These are phyloP conservation scores for Caloboletus inedulis DNA, from an alignment of 1,284 basidiomycete genomes.

Conservation along the genomic window DNA sequence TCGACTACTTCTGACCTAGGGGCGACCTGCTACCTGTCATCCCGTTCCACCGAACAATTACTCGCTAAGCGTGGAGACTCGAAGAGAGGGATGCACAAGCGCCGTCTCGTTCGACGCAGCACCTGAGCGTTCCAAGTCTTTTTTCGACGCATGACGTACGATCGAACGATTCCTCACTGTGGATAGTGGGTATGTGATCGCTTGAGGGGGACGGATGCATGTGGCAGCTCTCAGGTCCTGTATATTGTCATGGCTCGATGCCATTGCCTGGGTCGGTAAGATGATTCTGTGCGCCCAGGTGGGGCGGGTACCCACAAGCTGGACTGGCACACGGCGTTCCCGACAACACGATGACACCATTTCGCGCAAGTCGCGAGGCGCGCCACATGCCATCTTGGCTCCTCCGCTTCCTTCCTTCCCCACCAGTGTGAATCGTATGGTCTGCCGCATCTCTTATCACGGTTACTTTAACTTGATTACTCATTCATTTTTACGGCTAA, in stretches of 20 bases:
- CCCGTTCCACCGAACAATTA: constrained; percentile 9
- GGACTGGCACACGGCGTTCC: not conserved
- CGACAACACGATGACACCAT: not conserved
- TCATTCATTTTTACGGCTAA: constrained; percentile 12
- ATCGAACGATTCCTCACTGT: not conserved
- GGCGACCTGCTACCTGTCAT: constrained; percentile 19
- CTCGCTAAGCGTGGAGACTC: constrained; percentile 20
- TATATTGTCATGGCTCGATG: constrained; percentile 17
- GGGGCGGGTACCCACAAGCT: constrained; percentile 11
- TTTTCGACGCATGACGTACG: not conserved
- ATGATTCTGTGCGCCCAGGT: not conserved
- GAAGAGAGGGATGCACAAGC: constrained; percentile 23
- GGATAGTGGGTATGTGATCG: not conserved
- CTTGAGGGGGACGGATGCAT: not conserved
- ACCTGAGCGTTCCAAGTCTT: constrained; percentile 3
- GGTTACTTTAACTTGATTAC: not conserved
- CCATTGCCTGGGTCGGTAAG: constrained; percentile 1
- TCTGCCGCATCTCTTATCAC: not conserved
- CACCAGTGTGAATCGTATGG: not conserved
- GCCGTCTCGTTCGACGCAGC: constrained; percentile 24
- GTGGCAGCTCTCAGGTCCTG: not conserved
- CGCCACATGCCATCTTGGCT: not conserved
- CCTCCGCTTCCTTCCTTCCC: not conserved
- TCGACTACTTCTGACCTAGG: constrained; percentile 9
- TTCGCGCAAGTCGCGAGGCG: constrained; percentile 13